Base-by-base conservation (phyloP, 352 stramenopile genomes). In the Aphanomyces astaci region DNA sequence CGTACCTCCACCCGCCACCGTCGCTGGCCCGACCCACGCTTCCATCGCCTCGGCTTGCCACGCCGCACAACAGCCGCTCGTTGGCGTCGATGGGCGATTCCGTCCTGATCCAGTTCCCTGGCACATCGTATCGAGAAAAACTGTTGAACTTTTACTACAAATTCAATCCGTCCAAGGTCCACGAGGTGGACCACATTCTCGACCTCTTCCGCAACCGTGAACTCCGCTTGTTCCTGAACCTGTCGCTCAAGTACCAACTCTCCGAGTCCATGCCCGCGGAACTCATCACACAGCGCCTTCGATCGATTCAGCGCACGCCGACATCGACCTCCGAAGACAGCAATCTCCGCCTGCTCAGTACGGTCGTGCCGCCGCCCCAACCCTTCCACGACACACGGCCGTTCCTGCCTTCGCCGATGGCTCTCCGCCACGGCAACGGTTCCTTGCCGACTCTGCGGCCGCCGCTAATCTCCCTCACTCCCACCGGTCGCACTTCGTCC, bases 141-240 rank as follows among this genome's bases (percentile, higher is more conserved):
- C 51, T 59, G 25, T 13, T 59, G 22, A 59, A 59, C 25, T 59
- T 59, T 59, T 59, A 59, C 51, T 59, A 59, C 51, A 39, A 36
- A 39, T 32, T 33, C 51, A 59, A 59, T 25, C 51, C 51, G 30
- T 33, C 51, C 51, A 59, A 59, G n/a, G 51, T 59, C 13, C 22
- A 59, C 30, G 51, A 59, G 5, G 51, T 59, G 5, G 51, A 59
- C 51, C 51, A 59, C 25, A 32, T 59, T 17, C 30, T 59, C 25
- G 30, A 13, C 51, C 15, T 40, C 19, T 59, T 33, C 51, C 51
- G 51, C 5, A 59, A 59, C 30, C 51, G 51, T 7, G 51, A 59
- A 19, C 11, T 59, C 22, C 51, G 51, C 17, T 25, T 59, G 22
- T 59, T 59, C 27, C 24, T 59, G 5, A 59, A 59, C 51, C 51